A percentile compares a stretch with the other conserved stretches of the same genome.
phyloP scores from a whole-genome alignment of 177 flowering plant genomes.

The Vitis hybrid region DNA sequence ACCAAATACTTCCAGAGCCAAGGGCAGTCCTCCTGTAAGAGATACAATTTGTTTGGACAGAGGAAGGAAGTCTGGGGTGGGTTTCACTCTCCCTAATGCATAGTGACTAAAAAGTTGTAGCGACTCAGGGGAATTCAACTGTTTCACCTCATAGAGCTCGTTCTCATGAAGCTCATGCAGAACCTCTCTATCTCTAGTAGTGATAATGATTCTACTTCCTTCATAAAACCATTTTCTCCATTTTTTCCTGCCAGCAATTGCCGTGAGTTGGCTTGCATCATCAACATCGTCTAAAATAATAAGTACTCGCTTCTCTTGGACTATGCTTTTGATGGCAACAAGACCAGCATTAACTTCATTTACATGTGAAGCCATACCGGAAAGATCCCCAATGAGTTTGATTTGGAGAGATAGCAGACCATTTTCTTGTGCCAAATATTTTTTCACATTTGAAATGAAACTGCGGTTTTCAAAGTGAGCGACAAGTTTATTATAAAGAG shows the following conservation, averaged over 20 bases:
- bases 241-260: background rate
- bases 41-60: conserved; percentile 1
- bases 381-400: conserved; percentile 1
- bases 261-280: conserved; percentile 1
- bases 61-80: background rate
- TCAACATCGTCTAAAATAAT: conserved; percentile 23
- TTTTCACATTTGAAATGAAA: conserved; percentile 10
- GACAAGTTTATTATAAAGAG: background rate
- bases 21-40: conserved; percentile 17
- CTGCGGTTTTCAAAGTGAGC: background rate
- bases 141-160: background rate
- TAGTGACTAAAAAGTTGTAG: conserved; percentile 9
- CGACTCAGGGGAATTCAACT: conserved; percentile 1
- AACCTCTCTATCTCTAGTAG: conserved; percentile 15
- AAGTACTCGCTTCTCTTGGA: background rate
- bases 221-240: conserved; percentile 8
- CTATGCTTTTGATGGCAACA: background rate
- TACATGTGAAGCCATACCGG: background rate
- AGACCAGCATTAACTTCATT: background rate
- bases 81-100: conserved; percentile 2
- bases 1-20: conserved; percentile 12
- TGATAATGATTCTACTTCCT: conserved; percentile 19
- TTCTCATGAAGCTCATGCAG: background rate
- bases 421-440: background rate
- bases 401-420: conserved; percentile 5